These are phyloP conservation scores for Elongisporangium prolatum DNA, from an alignment of 352 stramenopile species.

Conservation along the genomic window DNA sequence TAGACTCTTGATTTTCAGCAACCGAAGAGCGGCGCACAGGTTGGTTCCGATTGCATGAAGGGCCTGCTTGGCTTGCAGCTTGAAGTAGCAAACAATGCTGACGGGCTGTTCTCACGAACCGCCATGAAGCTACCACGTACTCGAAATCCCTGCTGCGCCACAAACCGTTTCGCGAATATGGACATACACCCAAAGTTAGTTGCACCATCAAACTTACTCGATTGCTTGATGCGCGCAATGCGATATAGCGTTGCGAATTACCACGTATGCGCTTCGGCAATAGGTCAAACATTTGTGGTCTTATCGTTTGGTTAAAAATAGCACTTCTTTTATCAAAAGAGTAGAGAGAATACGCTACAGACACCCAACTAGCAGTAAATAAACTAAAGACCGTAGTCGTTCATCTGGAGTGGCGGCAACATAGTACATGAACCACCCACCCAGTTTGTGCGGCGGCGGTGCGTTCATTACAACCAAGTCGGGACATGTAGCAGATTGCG, in stretches of 20 bases:
- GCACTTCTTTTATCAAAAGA: neutral
- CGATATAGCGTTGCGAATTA: too few relatives aligned
- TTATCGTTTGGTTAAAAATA: neutral
- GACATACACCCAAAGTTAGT: neutral
- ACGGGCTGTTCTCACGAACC: neutral
- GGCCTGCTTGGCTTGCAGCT: neutral
- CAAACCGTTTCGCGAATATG: neutral
- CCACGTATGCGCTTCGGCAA: too few relatives aligned
- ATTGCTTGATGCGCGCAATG: neutral
- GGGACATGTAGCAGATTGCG: neutral
- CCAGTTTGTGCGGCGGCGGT: neutral
- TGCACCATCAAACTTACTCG: neutral
- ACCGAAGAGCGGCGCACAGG: neutral
- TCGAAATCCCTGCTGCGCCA: neutral
- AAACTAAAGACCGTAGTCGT: neutral
- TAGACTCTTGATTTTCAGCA: neutral
- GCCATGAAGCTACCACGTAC: neutral
- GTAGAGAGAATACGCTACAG: neutral
- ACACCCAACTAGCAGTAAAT: neutral
- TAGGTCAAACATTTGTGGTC: neutral
- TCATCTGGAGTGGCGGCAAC: neutral
- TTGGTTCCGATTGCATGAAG: neutral
- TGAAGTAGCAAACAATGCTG: neutral
- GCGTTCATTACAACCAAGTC: neutral
- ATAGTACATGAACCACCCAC: neutral